These are phyloP conservation scores for Escallonia rubra DNA, from an alignment of 129 eudicot species.

Conservation along the genomic window DNA sequence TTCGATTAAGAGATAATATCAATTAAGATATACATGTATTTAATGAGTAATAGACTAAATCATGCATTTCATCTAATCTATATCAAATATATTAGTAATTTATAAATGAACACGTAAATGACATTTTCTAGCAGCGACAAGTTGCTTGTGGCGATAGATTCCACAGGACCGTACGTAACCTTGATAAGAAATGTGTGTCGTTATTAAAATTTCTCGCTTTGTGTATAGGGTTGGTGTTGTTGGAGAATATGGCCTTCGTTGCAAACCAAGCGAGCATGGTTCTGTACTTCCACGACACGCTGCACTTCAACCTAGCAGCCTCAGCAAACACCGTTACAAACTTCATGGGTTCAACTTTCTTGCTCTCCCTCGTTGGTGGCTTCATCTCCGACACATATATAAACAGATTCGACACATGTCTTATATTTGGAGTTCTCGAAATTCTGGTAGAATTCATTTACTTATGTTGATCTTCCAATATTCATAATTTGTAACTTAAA, in stretches of 20 bases:
- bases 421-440: conserved; percentile 54
- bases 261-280: conserved; percentile 58
- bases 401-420: conserved; percentile 36
- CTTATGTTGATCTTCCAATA: no score
- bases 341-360: conserved; percentile 61
- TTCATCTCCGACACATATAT: conserved; percentile 69
- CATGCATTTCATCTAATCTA: no score
- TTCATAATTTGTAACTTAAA: no score
- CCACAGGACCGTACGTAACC: background rate
- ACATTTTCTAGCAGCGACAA: background rate
- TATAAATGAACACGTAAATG: no score
- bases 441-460: conserved; percentile 27
- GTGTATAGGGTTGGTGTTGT: conserved; percentile 41
- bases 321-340: conserved; percentile 76
- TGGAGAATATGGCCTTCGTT: conserved; percentile 71
- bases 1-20: no score
- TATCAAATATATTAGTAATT: no score
- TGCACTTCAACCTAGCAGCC: conserved; percentile 47
- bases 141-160: background rate
- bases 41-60: no score
- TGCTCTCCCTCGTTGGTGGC: conserved; percentile 66
- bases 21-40: no score
- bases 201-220: background rate
- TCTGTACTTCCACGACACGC: conserved; percentile 40
- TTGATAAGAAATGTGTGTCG: background rate